phyloP scores from a whole-genome alignment of 345 rosid genomes.

The Dovyalis caffra region DNA sequence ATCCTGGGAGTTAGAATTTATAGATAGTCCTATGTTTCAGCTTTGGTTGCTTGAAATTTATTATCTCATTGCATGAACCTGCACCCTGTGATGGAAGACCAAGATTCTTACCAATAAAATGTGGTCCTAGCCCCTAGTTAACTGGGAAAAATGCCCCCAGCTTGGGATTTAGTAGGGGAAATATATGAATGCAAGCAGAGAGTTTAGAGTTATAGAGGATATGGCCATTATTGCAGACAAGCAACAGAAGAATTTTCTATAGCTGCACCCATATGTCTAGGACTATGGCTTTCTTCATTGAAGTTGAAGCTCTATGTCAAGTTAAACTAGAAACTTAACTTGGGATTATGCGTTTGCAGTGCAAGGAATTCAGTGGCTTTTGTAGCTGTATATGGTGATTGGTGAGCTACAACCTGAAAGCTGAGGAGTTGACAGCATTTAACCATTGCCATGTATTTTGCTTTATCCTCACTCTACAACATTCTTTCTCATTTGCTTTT shows the following conservation, averaged over 20 bases:
- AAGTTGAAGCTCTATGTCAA: conserved; percentile 10
- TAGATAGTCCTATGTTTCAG: too few species aligned
- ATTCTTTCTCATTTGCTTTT: neutral
- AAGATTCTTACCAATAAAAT: neutral
- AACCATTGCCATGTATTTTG: conserved; percentile 21
- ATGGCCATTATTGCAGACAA: neutral
- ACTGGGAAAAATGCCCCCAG: neutral
- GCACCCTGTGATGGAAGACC: too few species aligned
- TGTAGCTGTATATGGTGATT: conserved; percentile 6
- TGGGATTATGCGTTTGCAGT: conserved; percentile 13
- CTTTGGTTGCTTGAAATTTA: too few species aligned
- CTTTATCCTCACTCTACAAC: neutral
- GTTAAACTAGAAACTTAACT: neutral
- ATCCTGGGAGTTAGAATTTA: too few species aligned
- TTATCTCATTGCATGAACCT: too few species aligned
- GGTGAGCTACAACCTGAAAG: conserved; percentile 13
- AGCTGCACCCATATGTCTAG: neutral
- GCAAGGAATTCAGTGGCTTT: conserved; percentile 8
- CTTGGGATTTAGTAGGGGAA: neutral
- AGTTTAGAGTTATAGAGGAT: neutral
- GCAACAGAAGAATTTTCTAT: neutral
- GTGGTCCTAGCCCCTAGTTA: neutral
- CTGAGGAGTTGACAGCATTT: conserved; percentile 11
- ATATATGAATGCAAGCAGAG: neutral
- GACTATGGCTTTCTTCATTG: neutral